These are phyloP conservation scores for Blastomyces emzantsi DNA, from an alignment of 2,329 filamentous ascomycete genomes.

Conservation along the genomic window DNA sequence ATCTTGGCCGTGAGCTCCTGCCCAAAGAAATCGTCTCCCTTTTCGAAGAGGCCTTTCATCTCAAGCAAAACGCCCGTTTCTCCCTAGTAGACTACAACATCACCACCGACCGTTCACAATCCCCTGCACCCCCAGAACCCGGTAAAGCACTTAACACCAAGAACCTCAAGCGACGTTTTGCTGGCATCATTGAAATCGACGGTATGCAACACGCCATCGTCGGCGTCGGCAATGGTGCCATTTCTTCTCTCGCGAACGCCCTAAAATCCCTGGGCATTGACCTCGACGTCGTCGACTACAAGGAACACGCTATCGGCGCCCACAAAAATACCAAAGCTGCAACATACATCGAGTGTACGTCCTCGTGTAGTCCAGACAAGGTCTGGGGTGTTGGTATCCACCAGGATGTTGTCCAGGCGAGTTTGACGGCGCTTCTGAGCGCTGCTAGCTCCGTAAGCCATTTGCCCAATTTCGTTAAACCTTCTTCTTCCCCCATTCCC, in stretches of 20 bases:
- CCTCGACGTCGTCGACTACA: constrained; percentile 88
- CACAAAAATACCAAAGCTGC: constrained; percentile 84
- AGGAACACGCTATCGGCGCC: constrained; percentile 83
- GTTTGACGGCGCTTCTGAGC: constrained; percentile 73
- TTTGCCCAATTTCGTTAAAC: background rate
- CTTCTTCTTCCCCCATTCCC: background rate
- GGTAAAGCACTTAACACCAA: constrained; percentile 68
- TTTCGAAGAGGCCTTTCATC: constrained; percentile 83
- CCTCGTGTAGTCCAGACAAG: constrained; percentile 55
- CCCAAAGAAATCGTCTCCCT: constrained; percentile 74
- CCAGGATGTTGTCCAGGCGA: constrained; percentile 84
- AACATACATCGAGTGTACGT: constrained; percentile 84
- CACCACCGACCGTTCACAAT: constrained; percentile 67
- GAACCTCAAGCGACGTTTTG: constrained; percentile 72
- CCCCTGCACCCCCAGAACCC: constrained; percentile 57
- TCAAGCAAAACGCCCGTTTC: constrained; percentile 76
- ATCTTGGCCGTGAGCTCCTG: constrained; percentile 72
- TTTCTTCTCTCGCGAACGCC: constrained; percentile 79
- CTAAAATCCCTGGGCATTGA: constrained; percentile 70
- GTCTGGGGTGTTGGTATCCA: constrained; percentile 91
- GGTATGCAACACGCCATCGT: constrained; percentile 67
- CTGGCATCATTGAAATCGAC: constrained; percentile 75
- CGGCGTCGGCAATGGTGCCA: constrained; percentile 79
- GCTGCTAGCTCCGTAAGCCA: constrained; percentile 76
- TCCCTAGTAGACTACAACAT: constrained; percentile 87